Base-by-base conservation (phyloP, 179 eudicot genomes). In the Dionaea muscipula region DNA sequence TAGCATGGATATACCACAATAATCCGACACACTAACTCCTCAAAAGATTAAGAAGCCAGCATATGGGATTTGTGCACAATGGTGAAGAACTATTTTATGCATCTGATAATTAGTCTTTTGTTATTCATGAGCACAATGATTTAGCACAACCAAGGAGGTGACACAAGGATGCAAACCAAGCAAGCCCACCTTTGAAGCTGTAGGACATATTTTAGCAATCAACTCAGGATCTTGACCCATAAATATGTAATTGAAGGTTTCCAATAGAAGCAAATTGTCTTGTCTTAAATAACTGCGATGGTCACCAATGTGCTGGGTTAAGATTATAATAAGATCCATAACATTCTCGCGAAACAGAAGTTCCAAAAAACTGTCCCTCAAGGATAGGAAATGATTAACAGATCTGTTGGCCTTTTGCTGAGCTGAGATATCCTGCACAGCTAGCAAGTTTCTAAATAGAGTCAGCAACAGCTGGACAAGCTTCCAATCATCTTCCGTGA, bases 401-500 rank as follows among this genome's bases (percentile, higher is more conserved):
- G 86, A 78, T 52, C 81, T 84, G 44, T 66, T 77, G 51, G 78
- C 71, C 64, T 74, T 77, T 63, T 84, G 86, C 36, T 76, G 77
- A 20, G 60, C 57, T 60, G 98, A 68, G 61, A 87, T 81, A 38
- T 82, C 81, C 66, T 82, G 93, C 57, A 87, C 68, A 44, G 98
- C 93, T 51, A 91, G 72, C 56, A 84, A 55, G 62, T 91, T 87
- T 27, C 98, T 88, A 55, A 87, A 84, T 60, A 91, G 64, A 52
- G 98, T 91, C 64, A 87, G 69, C 74, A 91, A 80, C 63, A 91
- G 74, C 67, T 91, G 98, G 54, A 87, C 85, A 65, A 91, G 63
- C 62, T 91, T 91, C 95, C 96, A 85, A 64, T 87, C 96, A 65
- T 91, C 98, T 41, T 91, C 98, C 2, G 96, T 75, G 57, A 91